Percentiles rank a stretch among this genome's conserved stretches.
Evolutionary conservation across 2,329 filamentous ascomycete genomes (phyloP).

Genomic region (Arthrobotrys sphaeroides): DNA sequence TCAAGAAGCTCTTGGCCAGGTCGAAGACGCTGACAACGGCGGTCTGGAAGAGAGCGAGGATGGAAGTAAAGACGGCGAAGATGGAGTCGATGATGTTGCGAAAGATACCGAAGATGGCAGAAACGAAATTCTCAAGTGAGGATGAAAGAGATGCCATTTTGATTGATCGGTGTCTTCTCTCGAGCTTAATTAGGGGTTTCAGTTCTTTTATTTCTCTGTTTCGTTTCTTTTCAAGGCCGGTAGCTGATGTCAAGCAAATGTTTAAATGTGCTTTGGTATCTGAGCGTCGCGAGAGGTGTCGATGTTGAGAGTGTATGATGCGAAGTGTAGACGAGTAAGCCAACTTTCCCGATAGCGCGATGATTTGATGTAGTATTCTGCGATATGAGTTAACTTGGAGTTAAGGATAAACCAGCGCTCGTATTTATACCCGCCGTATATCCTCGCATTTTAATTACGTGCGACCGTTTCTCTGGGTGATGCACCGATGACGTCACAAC

Average conservation of each 20-base stretch:
- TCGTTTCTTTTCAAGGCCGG: background rate
- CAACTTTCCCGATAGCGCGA: background rate
- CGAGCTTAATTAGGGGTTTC: background rate
- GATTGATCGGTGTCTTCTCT: too few relatives aligned
- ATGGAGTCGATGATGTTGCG: slow-evolving; percentile 39
- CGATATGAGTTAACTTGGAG: too few relatives aligned
- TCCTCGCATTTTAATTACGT: background rate
- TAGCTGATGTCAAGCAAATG: background rate
- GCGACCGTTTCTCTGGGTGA: slow-evolving; percentile 17
- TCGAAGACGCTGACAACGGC: slow-evolving; percentile 39
- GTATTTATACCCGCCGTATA: slow-evolving; percentile 16
- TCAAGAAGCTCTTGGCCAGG: slow-evolving; percentile 26
- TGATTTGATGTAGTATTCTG: background rate
- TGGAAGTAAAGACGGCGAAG: slow-evolving; percentile 42
- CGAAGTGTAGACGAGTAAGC: background rate
- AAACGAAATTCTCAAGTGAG: slow-evolving; percentile 45
- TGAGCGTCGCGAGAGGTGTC: background rate
- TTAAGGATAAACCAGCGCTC: too few relatives aligned
- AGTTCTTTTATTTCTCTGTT: background rate
- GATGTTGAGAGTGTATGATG: too few relatives aligned
- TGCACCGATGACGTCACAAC: slow-evolving; percentile 47
- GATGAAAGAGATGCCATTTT: slow-evolving; percentile 36
- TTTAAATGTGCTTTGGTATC: background rate
- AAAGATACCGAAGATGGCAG: slow-evolving; percentile 50
- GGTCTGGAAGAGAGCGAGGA: slow-evolving; percentile 42